These are phyloP conservation scores for Cladochytrium replicatum DNA, from an alignment of 192 early-diverging fungal genomes.

Conservation along the genomic window DNA sequence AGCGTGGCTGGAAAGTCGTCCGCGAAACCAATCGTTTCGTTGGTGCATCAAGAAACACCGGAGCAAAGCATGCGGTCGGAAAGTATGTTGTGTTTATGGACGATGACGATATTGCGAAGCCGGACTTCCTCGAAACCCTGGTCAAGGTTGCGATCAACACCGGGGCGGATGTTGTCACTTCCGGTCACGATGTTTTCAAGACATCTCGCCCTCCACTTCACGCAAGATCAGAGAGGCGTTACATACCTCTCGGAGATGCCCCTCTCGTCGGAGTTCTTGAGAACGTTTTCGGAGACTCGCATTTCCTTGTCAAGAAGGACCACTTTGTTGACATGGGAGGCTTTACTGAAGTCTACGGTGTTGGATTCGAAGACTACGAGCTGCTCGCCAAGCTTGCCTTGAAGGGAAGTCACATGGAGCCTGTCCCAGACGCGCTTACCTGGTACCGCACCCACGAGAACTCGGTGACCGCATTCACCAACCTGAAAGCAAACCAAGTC, in stretches of 20 bases:
- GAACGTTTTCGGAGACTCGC: conserved; percentile 33
- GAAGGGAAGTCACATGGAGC: conserved; percentile 14
- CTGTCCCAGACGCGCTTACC: conserved; percentile 26
- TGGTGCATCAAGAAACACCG: conserved; percentile 30
- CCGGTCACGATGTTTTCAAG: conserved; percentile 27
- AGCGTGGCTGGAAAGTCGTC: conserved; percentile 24
- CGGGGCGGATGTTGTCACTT: conserved; percentile 27
- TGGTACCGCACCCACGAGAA: too few species aligned
- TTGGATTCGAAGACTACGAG: conserved; percentile 38
- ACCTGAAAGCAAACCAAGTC: too few species aligned
- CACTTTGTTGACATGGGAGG: conserved; percentile 23
- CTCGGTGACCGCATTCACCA: too few species aligned
- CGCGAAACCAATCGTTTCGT: conserved; percentile 32
- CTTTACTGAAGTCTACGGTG: conserved; percentile 30
- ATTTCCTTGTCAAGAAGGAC: conserved; percentile 26
- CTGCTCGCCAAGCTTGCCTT: conserved; percentile 27
- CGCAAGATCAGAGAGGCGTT: conserved; percentile 11
- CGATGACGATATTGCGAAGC: conserved; percentile 31
- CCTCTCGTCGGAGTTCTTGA: conserved; percentile 25
- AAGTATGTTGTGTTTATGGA: conserved; percentile 29
- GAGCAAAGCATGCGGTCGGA: conserved; percentile 23
- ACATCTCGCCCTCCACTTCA: conserved; percentile 13
- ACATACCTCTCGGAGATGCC: conserved; percentile 25
- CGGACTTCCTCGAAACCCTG: conserved; percentile 29
- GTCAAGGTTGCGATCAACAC: conserved; percentile 33